Base-by-base conservation (phyloP, 2,329 filamentous ascomycete genomes). In the Esteya vermicola region DNA sequence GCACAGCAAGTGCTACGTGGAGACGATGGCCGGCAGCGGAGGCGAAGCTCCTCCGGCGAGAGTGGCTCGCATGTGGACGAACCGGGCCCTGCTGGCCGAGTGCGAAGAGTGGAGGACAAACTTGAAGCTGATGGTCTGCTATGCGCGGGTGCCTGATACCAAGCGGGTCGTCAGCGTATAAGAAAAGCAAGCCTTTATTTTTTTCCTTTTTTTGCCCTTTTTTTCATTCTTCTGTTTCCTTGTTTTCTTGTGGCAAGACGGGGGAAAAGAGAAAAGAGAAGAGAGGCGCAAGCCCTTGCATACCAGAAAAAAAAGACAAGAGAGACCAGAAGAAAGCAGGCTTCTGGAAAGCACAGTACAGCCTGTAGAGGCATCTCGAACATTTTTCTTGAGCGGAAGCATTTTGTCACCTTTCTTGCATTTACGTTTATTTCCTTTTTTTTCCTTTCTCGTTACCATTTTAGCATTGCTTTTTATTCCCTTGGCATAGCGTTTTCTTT, bases 1-100 rank as follows among this genome's bases (percentile, higher is more conserved):
- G 91, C 96, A 94, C 59, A 83, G 77, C 9, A 76, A 82, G 39
- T 95, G 89, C 64, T 96, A 95, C 56, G 89, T 95, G 59, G 75
- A 71, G 42, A 68, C 72, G 5, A 65, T 78, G 9, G 58, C 39
- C n/a, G n/a, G n/a, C n/a, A n/a, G n/a, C n/a, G n/a, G n/a, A n/a
- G n/a, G n/a, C n/a, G n/a, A n/a, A 9, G 58, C 41, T 14, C 33
- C 16, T 3, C 56, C 63, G 25, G 50, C 66, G 37, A 55, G 65
- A 37, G 61, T 64, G 36, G 62, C 64, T 34, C 73, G 81, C 55
- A 83, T 96, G 48, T 96, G 88, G 81, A 71, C 68, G 35, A 82
- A 95, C 54, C 73, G 70, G 41, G 69, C 70, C 9, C 61, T 96
- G 22, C 64, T 96, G 35, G 65, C 74, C 14, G 91, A 98, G 61